Percentiles rank a stretch among this genome's conserved stretches.
Evolutionary conservation across 2,329 filamentous ascomycete species (phyloP).

Genomic region (Xylariaceae sp.): DNA sequence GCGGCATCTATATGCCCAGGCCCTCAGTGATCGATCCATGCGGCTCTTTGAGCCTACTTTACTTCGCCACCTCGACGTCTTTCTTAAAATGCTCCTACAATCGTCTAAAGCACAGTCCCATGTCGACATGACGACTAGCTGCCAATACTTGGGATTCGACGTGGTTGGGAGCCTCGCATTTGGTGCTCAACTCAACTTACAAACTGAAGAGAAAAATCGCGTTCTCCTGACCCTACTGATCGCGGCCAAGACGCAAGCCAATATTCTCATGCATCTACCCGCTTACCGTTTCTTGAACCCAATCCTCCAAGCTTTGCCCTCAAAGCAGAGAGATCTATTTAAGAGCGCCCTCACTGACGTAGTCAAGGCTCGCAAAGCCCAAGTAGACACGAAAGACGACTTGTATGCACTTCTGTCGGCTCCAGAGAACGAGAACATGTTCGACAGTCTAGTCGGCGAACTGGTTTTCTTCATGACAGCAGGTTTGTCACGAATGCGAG

Average conservation of each 20-base stretch:
- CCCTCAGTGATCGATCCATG: background rate
- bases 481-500: no score
- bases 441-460: no score
- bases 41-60: background rate
- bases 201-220: background rate
- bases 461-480: no score
- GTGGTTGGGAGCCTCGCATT: background rate
- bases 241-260: background rate
- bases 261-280: background rate
- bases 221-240: background rate
- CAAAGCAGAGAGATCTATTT: no score
- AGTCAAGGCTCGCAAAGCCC: no score
- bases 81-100: background rate
- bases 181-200: background rate
- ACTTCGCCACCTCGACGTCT: background rate
- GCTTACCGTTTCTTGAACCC: background rate
- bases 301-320: no score
- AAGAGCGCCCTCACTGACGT: no score
- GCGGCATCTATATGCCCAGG: background rate
- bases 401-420: no score
- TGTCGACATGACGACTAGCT: background rate
- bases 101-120: background rate
- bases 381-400: no score
- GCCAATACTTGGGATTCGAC: background rate
- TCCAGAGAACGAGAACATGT: no score